phyloP scores from a whole-genome alignment of 164 flowering plant genomes.

The Dillenia suffruticosa region DNA sequence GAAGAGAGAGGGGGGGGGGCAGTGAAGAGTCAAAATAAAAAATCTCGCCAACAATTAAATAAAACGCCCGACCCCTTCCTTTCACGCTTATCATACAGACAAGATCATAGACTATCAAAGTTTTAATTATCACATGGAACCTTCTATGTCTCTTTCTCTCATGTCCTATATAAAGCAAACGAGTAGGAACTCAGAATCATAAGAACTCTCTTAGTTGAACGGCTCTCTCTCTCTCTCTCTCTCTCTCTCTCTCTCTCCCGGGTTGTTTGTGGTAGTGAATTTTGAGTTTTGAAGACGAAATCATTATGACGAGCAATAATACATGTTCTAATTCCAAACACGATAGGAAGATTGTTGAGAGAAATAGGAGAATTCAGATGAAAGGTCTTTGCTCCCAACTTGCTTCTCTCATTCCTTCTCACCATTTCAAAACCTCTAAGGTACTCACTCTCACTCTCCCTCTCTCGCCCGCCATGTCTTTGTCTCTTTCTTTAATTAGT shows the following conservation, averaged over 20 bases:
- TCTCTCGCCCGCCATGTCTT: background rate
- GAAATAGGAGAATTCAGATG: constrained; percentile 45
- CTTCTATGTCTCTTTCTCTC: background rate
- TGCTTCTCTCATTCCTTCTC: constrained; percentile 34
- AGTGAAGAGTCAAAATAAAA: no score
- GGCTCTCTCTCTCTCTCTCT: constrained; percentile 1
- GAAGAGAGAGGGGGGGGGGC: no score
- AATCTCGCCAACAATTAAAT: no score
- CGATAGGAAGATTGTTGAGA: constrained; percentile 44
- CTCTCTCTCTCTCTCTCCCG: background rate
- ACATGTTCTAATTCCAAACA: constrained; percentile 8
- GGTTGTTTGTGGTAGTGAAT: background rate
- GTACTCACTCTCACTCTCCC: constrained; percentile 11
- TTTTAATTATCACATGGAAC: no score
- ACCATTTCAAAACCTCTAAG: constrained; percentile 19
- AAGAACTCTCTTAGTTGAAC: no score
- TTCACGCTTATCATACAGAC: no score
- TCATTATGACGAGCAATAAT: constrained; percentile 4
- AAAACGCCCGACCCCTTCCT: background rate
- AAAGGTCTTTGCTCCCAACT: constrained; percentile 43
- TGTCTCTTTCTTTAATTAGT: no score
- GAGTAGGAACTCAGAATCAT: background rate
- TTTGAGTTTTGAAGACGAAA: background rate
- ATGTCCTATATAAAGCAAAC: no score
- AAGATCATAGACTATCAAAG: no score